A percentile compares a stretch with the other conserved stretches of the same genome.
phyloP scores from a whole-genome alignment of 352 stramenopile genomes.

The Thraustotheca clavata region DNA sequence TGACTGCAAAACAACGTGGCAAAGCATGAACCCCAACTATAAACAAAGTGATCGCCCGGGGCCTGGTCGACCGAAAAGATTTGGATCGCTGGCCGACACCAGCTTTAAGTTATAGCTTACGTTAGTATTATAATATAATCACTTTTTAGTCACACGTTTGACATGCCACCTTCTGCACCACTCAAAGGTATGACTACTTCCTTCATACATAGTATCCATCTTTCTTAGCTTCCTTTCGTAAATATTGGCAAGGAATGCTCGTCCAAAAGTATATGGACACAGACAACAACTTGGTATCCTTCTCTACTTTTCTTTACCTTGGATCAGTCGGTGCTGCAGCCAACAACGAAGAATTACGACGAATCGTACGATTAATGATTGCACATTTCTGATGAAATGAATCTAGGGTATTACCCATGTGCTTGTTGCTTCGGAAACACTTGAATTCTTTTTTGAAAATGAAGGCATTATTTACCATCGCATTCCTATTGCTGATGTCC shows the following conservation, averaged over 20 bases:
- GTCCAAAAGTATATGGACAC: slow-evolving; percentile 10
- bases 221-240: slow-evolving; percentile 5
- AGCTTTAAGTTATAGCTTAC: not conserved
- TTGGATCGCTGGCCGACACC: not conserved
- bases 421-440: slow-evolving; percentile 10
- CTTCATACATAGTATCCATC: not conserved
- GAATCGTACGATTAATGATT: not conserved
- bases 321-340: slow-evolving; percentile 10
- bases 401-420: slow-evolving; percentile 13
- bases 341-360: not conserved
- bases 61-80: slow-evolving; percentile 9
- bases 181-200: too few species aligned
- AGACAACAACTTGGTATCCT: slow-evolving; percentile 6
- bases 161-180: too few species aligned
- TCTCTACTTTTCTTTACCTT: not conserved
- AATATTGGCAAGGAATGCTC: slow-evolving; percentile 20
- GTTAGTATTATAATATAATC: not conserved
- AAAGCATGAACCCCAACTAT: slow-evolving; percentile 5
- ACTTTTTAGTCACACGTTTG: not conserved
- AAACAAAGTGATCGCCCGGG: slow-evolving; percentile 2
- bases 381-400: not conserved
- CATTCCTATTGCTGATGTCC: not conserved
- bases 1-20: slow-evolving; percentile 18
- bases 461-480: slow-evolving; percentile 5
- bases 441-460: slow-evolving; percentile 8